Percentiles rank a stretch among this genome's conserved stretches.
These are phyloP conservation scores for Mucor lusitanicus DNA, from an alignment of 371 early-diverging fungal genomes.

Conservation along the genomic window DNA sequence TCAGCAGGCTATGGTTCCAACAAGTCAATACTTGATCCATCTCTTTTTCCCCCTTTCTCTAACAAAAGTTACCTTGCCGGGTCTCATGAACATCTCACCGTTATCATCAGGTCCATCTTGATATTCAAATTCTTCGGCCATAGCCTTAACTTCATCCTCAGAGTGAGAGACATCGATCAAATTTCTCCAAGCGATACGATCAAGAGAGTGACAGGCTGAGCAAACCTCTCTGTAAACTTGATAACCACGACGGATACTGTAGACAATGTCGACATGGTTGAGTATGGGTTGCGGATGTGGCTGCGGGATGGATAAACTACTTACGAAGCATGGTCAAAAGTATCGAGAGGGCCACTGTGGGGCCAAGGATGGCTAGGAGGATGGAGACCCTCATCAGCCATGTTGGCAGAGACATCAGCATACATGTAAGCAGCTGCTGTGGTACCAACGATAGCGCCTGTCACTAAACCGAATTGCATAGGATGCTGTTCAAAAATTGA, in stretches of 20 bases:
- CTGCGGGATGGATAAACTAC: slow-evolving; percentile 13
- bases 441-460: slow-evolving; percentile 61
- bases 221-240: slow-evolving; percentile 98
- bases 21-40: background rate
- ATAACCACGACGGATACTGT: slow-evolving; percentile 95
- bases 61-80: slow-evolving; percentile 77
- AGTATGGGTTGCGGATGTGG: background rate
- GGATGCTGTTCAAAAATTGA: slow-evolving; percentile 29
- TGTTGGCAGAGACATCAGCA: slow-evolving; percentile 63
- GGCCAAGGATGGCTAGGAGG: slow-evolving; percentile 89
- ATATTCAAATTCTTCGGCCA: slow-evolving; percentile 94
- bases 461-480: slow-evolving; percentile 51
- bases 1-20: slow-evolving; percentile 70
- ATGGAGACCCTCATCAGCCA: slow-evolving; percentile 93
- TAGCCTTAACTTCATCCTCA: slow-evolving; percentile 89
- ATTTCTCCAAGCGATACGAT: slow-evolving; percentile 93
- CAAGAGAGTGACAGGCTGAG: slow-evolving; percentile 95
- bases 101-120: slow-evolving; percentile 93
- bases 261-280: background rate
- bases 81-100: slow-evolving; percentile 93
- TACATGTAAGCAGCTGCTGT: slow-evolving; percentile 59
- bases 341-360: slow-evolving; percentile 76
- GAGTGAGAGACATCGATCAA: slow-evolving; percentile 92
- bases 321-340: slow-evolving; percentile 95
- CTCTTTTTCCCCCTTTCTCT: background rate